phyloP scores from a whole-genome alignment of 306 rosid genomes.

The Arachis stenosperma region DNA sequence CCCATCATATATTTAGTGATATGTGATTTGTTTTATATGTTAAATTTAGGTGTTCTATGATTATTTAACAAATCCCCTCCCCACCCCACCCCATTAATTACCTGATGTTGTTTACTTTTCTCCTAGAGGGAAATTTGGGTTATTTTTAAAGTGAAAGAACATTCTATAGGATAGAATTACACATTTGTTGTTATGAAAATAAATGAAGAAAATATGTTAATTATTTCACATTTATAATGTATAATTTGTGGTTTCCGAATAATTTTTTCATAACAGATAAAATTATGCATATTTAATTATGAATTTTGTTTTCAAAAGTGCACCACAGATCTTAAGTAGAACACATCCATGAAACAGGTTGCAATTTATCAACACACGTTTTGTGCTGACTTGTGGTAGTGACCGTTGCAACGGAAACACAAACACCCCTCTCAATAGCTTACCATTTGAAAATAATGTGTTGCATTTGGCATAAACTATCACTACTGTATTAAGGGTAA shows the following conservation, averaged over 20 bases:
- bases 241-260: not conserved
- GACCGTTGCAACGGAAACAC: not conserved
- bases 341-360: not conserved
- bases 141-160: not conserved
- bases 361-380: not conserved
- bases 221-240: not conserved
- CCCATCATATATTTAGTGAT: not conserved
- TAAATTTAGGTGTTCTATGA: not conserved
- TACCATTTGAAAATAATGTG: not conserved
- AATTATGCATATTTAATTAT: not conserved
- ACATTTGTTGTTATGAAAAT: not conserved
- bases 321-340: not conserved
- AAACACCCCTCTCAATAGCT: not conserved
- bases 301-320: not conserved
- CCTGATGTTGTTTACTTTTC: not conserved
- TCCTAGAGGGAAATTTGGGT: not conserved
- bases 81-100: not conserved
- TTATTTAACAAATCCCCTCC: not conserved
- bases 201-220: not conserved
- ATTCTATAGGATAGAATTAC: not conserved
- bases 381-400: not conserved
- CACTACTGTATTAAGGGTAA: not conserved
- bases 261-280: not conserved
- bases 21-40: not conserved
- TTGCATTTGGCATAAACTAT: conserved; percentile 10